Evolutionary conservation across 116 monocot genomes (phyloP).

Genomic region (Dioscorea cayenensis): DNA sequence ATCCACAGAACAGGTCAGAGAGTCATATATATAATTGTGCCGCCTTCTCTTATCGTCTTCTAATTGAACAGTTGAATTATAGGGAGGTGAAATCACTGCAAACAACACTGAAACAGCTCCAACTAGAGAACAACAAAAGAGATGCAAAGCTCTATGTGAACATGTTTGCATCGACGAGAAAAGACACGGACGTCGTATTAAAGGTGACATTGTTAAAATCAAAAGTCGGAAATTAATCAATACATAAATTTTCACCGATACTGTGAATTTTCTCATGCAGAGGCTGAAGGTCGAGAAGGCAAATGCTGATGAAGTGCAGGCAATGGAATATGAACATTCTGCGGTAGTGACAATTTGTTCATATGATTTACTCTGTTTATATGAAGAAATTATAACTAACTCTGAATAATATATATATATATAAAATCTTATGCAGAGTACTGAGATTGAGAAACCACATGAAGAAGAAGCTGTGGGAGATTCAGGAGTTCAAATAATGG

Average conservation of each 20-base stretch:
- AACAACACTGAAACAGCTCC: constrained; percentile 31
- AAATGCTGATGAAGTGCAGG: constrained; percentile 7
- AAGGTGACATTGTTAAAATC: constrained; percentile 26
- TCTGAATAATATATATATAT: not conserved
- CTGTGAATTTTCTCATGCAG: constrained; percentile 12
- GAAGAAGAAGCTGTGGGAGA: not conserved
- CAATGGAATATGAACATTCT: constrained; percentile 4
- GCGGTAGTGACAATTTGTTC: not conserved
- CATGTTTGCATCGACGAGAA: constrained; percentile 50
- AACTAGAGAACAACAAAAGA: constrained; percentile 34
- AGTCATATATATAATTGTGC: not conserved
- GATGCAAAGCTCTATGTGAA: constrained; percentile 49
- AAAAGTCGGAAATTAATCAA: too few relatives aligned
- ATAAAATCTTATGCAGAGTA: not conserved
- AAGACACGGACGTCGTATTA: constrained; percentile 25
- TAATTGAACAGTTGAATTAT: not conserved
- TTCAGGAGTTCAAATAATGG: constrained; percentile 3
- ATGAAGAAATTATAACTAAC: not conserved
- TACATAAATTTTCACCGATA: not conserved
- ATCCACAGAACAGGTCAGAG: constrained; percentile 56
- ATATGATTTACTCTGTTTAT: not conserved
- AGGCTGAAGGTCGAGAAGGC: constrained; percentile 24
- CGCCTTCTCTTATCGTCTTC: not conserved
- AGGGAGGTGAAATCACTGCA: constrained; percentile 56
- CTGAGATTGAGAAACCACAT: not conserved